Conservation (phyloP, 225 moss, liverwort and hornwort species). For the Takakia lepidozioides region DNA sequence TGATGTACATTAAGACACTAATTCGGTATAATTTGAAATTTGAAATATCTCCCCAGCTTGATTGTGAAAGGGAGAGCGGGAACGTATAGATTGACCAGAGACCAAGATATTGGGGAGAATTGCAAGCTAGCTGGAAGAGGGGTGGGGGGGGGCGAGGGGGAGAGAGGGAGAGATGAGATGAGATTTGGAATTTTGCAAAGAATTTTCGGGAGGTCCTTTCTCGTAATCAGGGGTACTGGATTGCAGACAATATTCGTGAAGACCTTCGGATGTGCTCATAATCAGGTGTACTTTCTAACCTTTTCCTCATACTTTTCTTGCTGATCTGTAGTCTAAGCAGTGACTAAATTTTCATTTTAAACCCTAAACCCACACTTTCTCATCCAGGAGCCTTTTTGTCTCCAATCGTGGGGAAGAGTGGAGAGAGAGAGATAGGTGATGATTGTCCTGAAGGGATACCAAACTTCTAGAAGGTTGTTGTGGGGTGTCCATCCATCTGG, state of each 20-base stretch:
- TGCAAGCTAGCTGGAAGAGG: neutral
- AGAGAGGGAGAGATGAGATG: neutral
- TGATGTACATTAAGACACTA: no score
- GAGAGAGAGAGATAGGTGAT: no score
- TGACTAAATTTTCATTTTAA: neutral
- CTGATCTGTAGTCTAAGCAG: neutral
- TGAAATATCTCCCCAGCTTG: no score
- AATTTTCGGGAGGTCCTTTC: neutral
- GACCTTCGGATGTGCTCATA: slow-evolving; percentile 87
- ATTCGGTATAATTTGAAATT: no score
- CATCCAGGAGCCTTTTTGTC: no score
- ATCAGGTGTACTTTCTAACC: slow-evolving; percentile 47
- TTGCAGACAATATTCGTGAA: slow-evolving; percentile 76
- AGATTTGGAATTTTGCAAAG: neutral
- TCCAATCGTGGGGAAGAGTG: no score
- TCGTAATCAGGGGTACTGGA: neutral
- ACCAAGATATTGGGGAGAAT: no score
- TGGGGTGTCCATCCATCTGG: no score
- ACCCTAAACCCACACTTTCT: slow-evolving; percentile 1
- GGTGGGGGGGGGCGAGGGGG: neutral
- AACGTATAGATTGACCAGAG: no score
- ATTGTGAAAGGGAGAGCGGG: no score
- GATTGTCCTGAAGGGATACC: no score
- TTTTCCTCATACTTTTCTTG: neutral
- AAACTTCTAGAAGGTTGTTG: no score